These are phyloP conservation scores for Microstegium vimineum DNA, from an alignment of 176 grass and related monocot species.

Conservation along the genomic window DNA sequence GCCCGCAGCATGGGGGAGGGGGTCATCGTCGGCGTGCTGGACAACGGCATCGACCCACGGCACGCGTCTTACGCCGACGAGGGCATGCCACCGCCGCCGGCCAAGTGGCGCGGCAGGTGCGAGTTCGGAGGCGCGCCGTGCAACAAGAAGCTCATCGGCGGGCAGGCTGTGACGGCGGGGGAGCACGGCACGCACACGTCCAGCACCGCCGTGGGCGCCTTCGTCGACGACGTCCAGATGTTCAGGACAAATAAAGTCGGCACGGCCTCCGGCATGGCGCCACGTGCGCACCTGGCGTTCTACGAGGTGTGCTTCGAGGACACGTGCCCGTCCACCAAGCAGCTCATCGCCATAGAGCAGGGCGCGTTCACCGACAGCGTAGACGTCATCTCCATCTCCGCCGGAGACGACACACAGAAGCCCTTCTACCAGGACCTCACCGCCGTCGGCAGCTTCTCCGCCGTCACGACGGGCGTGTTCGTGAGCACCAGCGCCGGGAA, in stretches of 20 bases:
- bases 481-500: conserved; percentile 42
- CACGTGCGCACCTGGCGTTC: conserved; percentile 56
- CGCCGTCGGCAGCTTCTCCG: conserved; percentile 36
- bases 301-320: conserved; percentile 40
- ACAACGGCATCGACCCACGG: conserved; percentile 49
- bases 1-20: conserved; percentile 53
- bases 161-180: conserved; percentile 15
- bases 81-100: conserved; percentile 38
- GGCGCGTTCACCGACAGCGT: conserved; percentile 54
- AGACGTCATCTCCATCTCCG: conserved; percentile 65
- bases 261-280: conserved; percentile 48
- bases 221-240: conserved; percentile 23
- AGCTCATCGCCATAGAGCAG: conserved; percentile 44
- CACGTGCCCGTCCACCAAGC: conserved; percentile 32
- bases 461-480: conserved; percentile 34
- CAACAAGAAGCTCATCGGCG: conserved; percentile 76
- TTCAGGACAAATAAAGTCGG: neutral
- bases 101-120: conserved; percentile 65
- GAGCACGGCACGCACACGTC: conserved; percentile 69
- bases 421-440: conserved; percentile 53
- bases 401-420: conserved; percentile 17
- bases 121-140: conserved; percentile 49
- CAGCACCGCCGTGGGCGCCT: conserved; percentile 51
- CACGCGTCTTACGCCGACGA: conserved; percentile 35
- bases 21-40: conserved; percentile 47